Base-by-base conservation (phyloP, 192 early-diverging fungal genomes). In the Coemansia sp. region DNA sequence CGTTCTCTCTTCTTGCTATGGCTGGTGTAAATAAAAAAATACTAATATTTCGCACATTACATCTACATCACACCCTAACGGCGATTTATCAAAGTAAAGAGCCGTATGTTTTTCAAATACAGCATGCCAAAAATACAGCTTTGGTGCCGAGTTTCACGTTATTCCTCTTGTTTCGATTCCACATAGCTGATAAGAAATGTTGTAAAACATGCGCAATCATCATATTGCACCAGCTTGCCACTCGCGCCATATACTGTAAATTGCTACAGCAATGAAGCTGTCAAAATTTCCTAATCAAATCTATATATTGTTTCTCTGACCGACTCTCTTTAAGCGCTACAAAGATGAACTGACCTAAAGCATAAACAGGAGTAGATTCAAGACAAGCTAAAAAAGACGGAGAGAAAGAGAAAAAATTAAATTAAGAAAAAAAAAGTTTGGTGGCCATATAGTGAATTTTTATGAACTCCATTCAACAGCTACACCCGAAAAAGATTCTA, bases 401-500 rank as follows among this genome's bases (percentile, higher is more conserved):
- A 24, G 34, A 51, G 30, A 53, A 52, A 24, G 46, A 50, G 29
- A 45, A 46, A 60, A 27, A 34, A 30, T 24, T 10, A 34, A 14
- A 51, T 24, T 13, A 59, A 20, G 28, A 42, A 42, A 42, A 42
- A 42, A 22, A 51, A 28, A n/a, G 3, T 25, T 53, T 47, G 4
- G 3, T 47, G 3, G 3, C 14, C 14, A 47, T n/a, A 39, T 35
- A 22, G 22, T 8, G 19, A 29, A 32, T 32, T 32, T 6, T 32
- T 32, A 32, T 68, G 62, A 32, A 10, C 64, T 66, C 75, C 75
- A 78, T 7, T 71, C 69, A n/a, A 51, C 62, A 20, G 22, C 54
- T 23, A 78, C 75, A 18, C 58, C 63, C 1, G 52, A n/a, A 59
- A 78, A 68, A 1, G 48, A 29, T 9, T 78, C 75, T 4, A 78